Base-by-base conservation (phyloP, 257 asterid species). In the Nemophila menziesii region DNA sequence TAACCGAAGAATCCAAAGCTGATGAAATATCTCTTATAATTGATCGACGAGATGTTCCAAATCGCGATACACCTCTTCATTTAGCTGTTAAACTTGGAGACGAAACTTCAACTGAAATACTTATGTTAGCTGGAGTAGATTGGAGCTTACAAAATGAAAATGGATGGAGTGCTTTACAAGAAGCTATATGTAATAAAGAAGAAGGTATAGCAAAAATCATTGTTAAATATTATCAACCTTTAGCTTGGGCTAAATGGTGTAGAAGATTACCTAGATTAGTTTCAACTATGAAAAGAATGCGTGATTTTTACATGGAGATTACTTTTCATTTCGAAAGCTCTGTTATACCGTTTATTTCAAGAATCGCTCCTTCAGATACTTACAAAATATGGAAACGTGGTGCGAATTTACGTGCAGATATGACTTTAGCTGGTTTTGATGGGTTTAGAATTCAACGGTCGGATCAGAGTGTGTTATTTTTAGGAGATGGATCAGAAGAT, bases 31-130 rank as follows among this genome's bases (percentile, higher is more conserved):
- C 55, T 11, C 33, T 44, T 10, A 14, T 37, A 8, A 49, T 49
- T 37, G 55, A 49, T 37, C 33, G 33, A 10, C 24, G 55, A 14
- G 55, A 49, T 20, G 55, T 49, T 34, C 55, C 55, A 5, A 49
- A 49, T 34, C 44, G 45, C 14, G 55, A 49, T 8, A 49, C 55
- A 12, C 45, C 55, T 34, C 55, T 49, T 19, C 44, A 37, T 39
- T 23, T 49, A n/a, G 55, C 55, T 13, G 55, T 49, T n/a, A 34
- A 37, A 49, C 34, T 49, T 2, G 34, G 33, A 3, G 55, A 49
- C 14, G 55, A 49, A 15, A 49, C 33, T 20, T 5, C 55, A 4
- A 49, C 44, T 6, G 55, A 49, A 14, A 49, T 49, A 39, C 52
- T 47, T 29, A 47, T 47, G 52, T 23, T 14, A 24, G 39, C 52